phyloP scores from a whole-genome alignment of 345 rosid genomes.

The Bretschneidera sinensis region DNA sequence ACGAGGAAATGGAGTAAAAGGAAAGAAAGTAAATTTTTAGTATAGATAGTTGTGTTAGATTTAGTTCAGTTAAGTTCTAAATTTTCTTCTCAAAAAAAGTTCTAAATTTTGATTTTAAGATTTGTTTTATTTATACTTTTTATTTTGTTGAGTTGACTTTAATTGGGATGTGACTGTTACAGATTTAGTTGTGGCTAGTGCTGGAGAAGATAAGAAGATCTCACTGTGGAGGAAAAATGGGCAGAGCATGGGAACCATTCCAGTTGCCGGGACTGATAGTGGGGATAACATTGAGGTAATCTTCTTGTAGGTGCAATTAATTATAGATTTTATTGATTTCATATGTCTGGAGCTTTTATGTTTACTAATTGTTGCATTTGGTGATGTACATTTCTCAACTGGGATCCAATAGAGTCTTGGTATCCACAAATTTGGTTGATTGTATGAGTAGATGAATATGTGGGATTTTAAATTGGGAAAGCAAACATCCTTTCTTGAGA shows the following conservation, averaged over 20 bases:
- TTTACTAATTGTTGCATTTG: no score
- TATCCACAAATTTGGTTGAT: no score
- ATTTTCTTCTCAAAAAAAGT: no score
- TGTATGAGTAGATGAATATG: no score
- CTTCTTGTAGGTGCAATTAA: not conserved
- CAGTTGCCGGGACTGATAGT: conserved; percentile 64
- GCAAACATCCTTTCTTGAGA: no score
- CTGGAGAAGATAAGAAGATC: conserved; percentile 95
- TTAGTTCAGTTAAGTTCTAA: not conserved
- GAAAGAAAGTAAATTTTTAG: conserved; percentile 8
- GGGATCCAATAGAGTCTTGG: no score
- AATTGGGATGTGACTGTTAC: conserved; percentile 18
- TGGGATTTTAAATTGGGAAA: no score
- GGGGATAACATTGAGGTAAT: conserved; percentile 70
- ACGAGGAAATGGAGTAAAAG: conserved; percentile 6
- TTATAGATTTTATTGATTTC: no score
- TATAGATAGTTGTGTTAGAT: not conserved
- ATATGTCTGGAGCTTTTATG: no score
- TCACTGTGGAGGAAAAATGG: conserved; percentile 86
- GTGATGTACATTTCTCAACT: no score
- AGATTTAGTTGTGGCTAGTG: conserved; percentile 98
- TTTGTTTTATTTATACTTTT: not conserved
- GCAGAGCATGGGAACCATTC: conserved; percentile 72
- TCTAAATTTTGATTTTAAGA: not conserved
- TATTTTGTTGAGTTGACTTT: not conserved